Evolutionary conservation across 164 flowering plant species (phyloP), one percentile per base, ranked within the genome.

Genomic region (Brasenia schreberi): DNA sequence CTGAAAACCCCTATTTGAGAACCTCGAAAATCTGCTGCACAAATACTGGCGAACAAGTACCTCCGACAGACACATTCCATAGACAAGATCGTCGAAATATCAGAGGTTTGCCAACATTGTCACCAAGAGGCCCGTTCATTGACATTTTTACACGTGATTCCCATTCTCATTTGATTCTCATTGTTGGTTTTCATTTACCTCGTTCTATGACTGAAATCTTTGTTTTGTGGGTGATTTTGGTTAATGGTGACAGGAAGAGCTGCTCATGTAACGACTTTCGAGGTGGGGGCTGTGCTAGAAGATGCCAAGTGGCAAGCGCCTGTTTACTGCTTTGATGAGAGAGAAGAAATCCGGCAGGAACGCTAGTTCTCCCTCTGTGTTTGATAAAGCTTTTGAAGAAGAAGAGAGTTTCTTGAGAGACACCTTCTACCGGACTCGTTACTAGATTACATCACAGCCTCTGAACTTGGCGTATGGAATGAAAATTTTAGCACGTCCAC

Each of bases 251-350:
- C 81, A 89, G 96, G 93, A 72, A 79, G 81, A 62, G 64, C 74
- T 14, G 87, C 83, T 68, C 91, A 86, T 82, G 91, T 90, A 27
- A 90, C 88, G 88, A 82, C 89, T 59, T 90, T 85, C 65, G 88
- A 88, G 66, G 95, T 77, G 19, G 97, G 95, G 65, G 89, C 92
- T 11, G 90, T 69, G 19, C 85, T 87, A 14, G 92, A 82, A 67
- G 93, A 91, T 75, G 75, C 69, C 0, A 72, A 80, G 6, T 85
- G 90, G 97, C 91, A 90, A 72, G 89, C 86, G 42, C 97, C 97
- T 42, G 80, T 66, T 3, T 85, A 89, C 73, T 91, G 97, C 70
- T 91, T 91, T 69, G 68, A 75, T 65, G 69, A 75, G 63, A 62
- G 52, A 39, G 4, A 67, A 72, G 18, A 42, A 62, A 59, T 63